Conservation (phyloP, 192 early-diverging fungal genomes). For the Coemansia sp. region DNA sequence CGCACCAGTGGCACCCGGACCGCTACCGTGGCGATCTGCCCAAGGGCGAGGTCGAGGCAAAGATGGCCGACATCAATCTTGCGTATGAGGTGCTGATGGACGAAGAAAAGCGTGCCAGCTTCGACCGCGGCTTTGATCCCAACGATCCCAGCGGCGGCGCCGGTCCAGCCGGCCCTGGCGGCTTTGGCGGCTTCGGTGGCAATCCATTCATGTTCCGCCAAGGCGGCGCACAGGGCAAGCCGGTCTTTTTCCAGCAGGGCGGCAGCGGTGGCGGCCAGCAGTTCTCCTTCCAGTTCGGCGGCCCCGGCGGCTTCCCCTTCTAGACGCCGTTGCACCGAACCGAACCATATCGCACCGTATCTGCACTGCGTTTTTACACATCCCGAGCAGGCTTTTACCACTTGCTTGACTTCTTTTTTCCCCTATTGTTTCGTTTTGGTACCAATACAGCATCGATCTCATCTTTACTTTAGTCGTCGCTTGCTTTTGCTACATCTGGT, state of each 20-base stretch:
- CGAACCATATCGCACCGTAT: too few species aligned
- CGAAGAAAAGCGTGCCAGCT: constrained; percentile 65
- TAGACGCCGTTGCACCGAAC: constrained; percentile 3
- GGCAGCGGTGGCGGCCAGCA: constrained; percentile 55
- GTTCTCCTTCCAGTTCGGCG: constrained; percentile 55
- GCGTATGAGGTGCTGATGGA: constrained; percentile 86
- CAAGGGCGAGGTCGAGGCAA: constrained; percentile 76
- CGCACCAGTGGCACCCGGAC: constrained; percentile 86
- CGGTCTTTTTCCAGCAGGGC: constrained; percentile 59
- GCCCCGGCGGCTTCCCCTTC: constrained; percentile 53
- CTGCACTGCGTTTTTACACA: too few species aligned
- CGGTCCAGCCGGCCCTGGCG: constrained; percentile 30
- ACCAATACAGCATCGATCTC: too few species aligned
- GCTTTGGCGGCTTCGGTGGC: constrained; percentile 41
- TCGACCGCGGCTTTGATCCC: constrained; percentile 79
- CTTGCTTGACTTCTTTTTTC: too few species aligned
- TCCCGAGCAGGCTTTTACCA: too few species aligned
- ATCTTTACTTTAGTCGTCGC: not conserved
- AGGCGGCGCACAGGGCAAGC: constrained; percentile 56
- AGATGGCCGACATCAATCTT: constrained; percentile 92
- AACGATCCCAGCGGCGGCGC: constrained; percentile 66
- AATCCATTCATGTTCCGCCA: constrained; percentile 57
- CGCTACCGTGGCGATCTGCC: constrained; percentile 75
- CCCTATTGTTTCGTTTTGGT: too few species aligned
- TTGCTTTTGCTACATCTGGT: not conserved